Evolutionary conservation across 345 rosid genomes (phyloP).

Genomic region (Camelina neglecta): DNA sequence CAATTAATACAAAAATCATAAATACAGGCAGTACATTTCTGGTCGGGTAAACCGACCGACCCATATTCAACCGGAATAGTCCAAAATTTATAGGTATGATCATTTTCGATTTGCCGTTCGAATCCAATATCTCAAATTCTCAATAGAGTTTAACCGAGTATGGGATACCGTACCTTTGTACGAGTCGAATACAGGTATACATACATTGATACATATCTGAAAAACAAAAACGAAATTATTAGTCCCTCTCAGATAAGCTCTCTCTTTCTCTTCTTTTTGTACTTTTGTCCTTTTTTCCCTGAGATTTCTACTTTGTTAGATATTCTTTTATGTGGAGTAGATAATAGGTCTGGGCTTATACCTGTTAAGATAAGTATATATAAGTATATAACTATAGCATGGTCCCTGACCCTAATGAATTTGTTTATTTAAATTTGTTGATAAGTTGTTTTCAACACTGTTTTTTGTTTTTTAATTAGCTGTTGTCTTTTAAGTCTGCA

Average conservation of each 20-base stretch:
- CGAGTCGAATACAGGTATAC: not conserved
- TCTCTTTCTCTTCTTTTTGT: not conserved
- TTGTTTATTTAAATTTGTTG: not conserved
- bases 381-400: not conserved
- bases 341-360: not conserved
- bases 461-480: not conserved
- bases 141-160: not conserved
- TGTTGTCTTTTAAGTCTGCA: not conserved
- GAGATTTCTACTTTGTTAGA: not conserved
- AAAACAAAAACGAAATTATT: not conserved
- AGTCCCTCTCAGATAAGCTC: not conserved
- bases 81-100: not conserved
- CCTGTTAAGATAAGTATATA: not conserved
- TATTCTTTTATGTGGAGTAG: not conserved
- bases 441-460: not conserved
- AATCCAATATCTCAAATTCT: not conserved
- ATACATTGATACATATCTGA: too few species aligned
- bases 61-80: constrained; percentile 2
- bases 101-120: not conserved
- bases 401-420: not conserved
- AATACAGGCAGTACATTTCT: not conserved
- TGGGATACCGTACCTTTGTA: not conserved
- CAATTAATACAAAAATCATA: not conserved
- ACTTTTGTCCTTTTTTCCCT: not conserved
- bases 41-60: constrained; percentile 16